Evolutionary conservation across 2,329 filamentous ascomycete genomes (phyloP).

Genomic region (Arthroderma uncinatum): DNA sequence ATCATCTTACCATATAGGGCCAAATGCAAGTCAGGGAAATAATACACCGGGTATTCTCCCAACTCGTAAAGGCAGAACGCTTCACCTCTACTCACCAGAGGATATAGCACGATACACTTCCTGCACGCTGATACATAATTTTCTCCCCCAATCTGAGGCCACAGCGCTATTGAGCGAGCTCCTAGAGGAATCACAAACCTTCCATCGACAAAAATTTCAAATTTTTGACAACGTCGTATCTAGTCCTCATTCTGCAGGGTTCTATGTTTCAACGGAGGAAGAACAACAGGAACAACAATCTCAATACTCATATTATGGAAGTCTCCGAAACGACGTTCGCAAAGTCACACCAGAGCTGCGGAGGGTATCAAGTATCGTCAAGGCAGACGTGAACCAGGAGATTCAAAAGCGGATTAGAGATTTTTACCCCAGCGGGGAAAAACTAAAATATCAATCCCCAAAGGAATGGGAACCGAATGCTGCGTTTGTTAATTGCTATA

Average conservation of each 20-base stretch:
- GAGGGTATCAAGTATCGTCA: conserved; percentile 57
- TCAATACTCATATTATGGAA: conserved; percentile 80
- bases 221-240: conserved; percentile 79
- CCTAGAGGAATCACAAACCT: conserved; percentile 59
- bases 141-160: conserved; percentile 61
- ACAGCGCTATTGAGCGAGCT: conserved; percentile 65
- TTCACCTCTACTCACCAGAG: conserved; percentile 70
- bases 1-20: conserved; percentile 27
- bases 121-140: conserved; percentile 87
- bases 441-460: conserved; percentile 66
- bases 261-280: conserved; percentile 67
- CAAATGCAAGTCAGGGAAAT: conserved; percentile 13
- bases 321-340: conserved; percentile 61
- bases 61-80: conserved; percentile 66
- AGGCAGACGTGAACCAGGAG: conserved; percentile 64
- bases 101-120: conserved; percentile 77
- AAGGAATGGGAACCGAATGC: conserved; percentile 71
- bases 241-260: conserved; percentile 70
- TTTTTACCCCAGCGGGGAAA: conserved; percentile 57
- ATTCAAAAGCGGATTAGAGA: conserved; percentile 59
- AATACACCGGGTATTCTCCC: conserved; percentile 33
- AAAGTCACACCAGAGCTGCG: conserved; percentile 64
- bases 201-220: conserved; percentile 63
- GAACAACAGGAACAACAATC: conserved; percentile 60
- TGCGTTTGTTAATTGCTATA: conserved; percentile 90